Evolutionary conservation across 805 yeast species (phyloP), one percentile per base, ranked within the genome.

Genomic region (Huiozyma naganishii): DNA sequence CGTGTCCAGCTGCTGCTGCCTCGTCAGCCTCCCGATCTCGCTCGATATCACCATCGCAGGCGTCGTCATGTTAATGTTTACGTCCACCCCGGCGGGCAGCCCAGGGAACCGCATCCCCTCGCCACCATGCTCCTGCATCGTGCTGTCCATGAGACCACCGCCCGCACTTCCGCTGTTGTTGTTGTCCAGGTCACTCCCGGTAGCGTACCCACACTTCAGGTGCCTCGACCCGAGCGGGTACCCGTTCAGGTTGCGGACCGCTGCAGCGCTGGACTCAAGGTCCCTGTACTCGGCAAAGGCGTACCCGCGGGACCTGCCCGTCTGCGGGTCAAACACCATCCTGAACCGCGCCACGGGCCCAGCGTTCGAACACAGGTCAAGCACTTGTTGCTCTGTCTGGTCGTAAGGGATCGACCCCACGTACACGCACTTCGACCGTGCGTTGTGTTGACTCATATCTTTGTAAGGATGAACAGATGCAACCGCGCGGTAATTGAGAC

Each of bases 371-470:
- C 95, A 94, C 10, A 90, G 76, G 49, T 85, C 95, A 51, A 76
- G 64, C n/a, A 90, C 81, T 61, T 89, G 97, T 53, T 87, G 95
- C 59, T 90, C 97, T 0, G 96, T 84, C 57, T 84, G 87, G 55
- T 90, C 97, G 58, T 80, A 87, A 1, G 97, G 97, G 34, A 90
- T 83, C 11, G 86, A 81, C 3, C 95, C 95, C 36, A 89, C 76
- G 54, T 83, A 83, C 2, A 87, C 82, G 32, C 74, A 76, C 45
- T 64, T 48, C 5, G 63, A 54, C 13, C 63, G 64, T n/a, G 54
- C 52, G 37, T 61, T 55, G 40, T 52, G 55, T 39, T 54, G 40
- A 17, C 23, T 17, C 23, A 17, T 17, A 4, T 17, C 23, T 17
- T 17, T 17, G 23, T 17, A 13, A 17, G 23, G 23, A 17, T 17